Base-by-base conservation (phyloP, 805 yeast genomes). In the Kluyveromyces aestuarii region DNA sequence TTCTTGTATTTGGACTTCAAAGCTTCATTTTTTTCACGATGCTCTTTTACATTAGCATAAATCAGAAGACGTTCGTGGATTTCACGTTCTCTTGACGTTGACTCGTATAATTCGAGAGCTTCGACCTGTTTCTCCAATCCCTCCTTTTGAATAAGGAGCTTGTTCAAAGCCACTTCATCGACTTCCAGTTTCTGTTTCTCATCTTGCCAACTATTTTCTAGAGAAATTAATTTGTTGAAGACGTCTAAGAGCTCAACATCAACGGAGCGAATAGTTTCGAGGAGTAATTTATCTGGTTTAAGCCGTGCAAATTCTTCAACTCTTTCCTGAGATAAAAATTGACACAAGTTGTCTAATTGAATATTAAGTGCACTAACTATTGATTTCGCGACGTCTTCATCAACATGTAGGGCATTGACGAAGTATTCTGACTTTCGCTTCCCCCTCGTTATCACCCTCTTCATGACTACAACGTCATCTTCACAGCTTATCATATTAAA, bases 321-420 rank as follows among this genome's bases (percentile, higher is more conserved):
- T 51, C 95, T 74, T 58, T 91, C 98, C 62, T 93, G 99, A 0
- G 99, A 96, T 48, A 93, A 70, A 60, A 93, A 93, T 62, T 91
- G 97, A 60, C 98, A 90, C 45, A 91, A 72, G 62, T 91, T 93
- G 61, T 88, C 95, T 49, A 93, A 72, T 60, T 93, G 98, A 50
- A 93, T 84, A 59, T 85, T 85, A 52, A 80, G 74, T 2, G 60
- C 59, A 18, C 66, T 62, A 27, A 84, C 69, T 0, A 74, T 39
- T 3, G 66, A 64, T 49, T 71, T 75, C 4, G 88, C 74, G 6
- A 60, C 61, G 11, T 56, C 53, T 50, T 82, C 87, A 2, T 68
- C 66, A 0, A 70, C 58, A 1, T 58, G 50, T 17, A 48, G 51
- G 11, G 66, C 70, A 57, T 85, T 72, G 9, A 84, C 52, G 6